Percentiles rank a stretch among this genome's conserved stretches.
Conservation (phyloP, 2,329 filamentous ascomycete species). For the Alternaria triticina region DNA sequence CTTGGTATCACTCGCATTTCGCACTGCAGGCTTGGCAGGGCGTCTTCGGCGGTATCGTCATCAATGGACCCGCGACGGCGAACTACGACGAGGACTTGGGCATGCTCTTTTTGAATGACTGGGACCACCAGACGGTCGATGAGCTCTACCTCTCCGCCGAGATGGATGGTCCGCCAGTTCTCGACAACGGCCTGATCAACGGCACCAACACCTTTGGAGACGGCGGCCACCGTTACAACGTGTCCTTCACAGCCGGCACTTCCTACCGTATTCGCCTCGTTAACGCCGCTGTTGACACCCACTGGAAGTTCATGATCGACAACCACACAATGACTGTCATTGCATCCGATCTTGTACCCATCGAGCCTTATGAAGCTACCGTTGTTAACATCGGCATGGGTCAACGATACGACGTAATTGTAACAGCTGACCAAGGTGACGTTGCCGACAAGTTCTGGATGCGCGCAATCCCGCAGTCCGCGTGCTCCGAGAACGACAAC, state of each 20-base stretch:
- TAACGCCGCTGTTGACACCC: conserved; percentile 50
- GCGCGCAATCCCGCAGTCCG: conserved; percentile 48
- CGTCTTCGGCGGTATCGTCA: conserved; percentile 49
- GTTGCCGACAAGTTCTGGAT: conserved; percentile 40
- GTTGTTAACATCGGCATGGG: conserved; percentile 51
- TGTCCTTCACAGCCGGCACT: conserved; percentile 47
- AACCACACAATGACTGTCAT: conserved; percentile 54
- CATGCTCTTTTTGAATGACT: conserved; percentile 52
- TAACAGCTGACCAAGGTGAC: conserved; percentile 41
- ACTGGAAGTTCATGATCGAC: conserved; percentile 54
- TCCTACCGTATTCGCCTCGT: conserved; percentile 53
- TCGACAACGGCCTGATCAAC: conserved; percentile 55
- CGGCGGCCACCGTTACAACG: conserved; percentile 43
- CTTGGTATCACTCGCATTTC: conserved; percentile 54
- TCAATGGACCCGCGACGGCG: conserved; percentile 49
- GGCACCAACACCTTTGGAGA: conserved; percentile 50
- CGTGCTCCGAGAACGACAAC: conserved; percentile 47
- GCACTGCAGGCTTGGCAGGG: conserved; percentile 51
- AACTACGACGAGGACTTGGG: conserved; percentile 55
- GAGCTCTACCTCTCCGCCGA: conserved; percentile 41
- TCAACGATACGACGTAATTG: conserved; percentile 49
- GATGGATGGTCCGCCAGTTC: conserved; percentile 37
- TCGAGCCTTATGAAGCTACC: conserved; percentile 50
- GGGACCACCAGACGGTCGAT: conserved; percentile 51
- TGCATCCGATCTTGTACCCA: conserved; percentile 52